Evolutionary conservation across 345 rosid genomes (phyloP).

Genomic region (Dipteronia dyeriana): DNA sequence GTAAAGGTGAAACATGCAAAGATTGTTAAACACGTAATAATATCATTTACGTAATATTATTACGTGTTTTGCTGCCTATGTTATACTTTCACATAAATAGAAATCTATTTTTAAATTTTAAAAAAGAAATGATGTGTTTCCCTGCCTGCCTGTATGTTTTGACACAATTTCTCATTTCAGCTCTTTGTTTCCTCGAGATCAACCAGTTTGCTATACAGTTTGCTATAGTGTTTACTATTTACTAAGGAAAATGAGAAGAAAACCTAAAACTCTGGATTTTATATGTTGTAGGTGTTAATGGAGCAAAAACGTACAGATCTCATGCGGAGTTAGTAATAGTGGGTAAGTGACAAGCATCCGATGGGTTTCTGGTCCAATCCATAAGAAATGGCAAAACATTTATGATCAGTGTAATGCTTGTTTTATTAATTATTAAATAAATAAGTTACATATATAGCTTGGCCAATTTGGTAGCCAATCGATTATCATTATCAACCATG

Average conservation of each 20-base stretch:
- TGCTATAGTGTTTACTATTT: not conserved
- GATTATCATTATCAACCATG: not conserved
- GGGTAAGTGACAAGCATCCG: not conserved
- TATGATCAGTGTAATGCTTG: not conserved
- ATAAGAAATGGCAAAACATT: not conserved
- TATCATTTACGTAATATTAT: not conserved
- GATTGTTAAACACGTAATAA: too few species aligned
- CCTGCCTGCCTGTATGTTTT: not conserved
- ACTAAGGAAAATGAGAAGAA: not conserved
- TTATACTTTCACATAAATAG: not conserved
- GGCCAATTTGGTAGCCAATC: not conserved
- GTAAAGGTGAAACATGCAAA: too few species aligned
- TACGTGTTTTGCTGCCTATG: not conserved
- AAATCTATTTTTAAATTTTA: not conserved
- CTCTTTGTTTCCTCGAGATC: not conserved
- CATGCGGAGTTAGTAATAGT: not conserved
- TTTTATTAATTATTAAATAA: not conserved
- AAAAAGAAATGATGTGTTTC: not conserved
- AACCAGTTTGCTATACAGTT: not conserved
- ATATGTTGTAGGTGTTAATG: not conserved
- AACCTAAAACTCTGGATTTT: not conserved
- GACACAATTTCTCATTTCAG: not conserved
- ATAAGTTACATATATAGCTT: not conserved
- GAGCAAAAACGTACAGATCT: not conserved
- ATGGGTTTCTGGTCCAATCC: not conserved